These are phyloP conservation scores for Elsinoe ampelina DNA, from an alignment of 2,329 filamentous ascomycete genomes.

Conservation along the genomic window DNA sequence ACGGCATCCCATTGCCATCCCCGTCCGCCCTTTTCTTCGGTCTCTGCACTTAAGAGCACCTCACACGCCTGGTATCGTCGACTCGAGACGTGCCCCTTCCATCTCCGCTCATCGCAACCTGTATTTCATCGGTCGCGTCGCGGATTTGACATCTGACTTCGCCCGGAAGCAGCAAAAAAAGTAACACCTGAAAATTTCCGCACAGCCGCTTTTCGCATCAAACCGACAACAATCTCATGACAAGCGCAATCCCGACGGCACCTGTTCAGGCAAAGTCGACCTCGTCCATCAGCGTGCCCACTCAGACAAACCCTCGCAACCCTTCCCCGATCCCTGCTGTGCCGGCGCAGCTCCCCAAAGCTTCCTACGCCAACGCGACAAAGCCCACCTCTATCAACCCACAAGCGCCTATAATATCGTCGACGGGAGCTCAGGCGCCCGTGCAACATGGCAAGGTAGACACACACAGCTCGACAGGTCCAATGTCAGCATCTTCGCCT, in stretches of 20 bases:
- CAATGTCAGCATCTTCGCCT: conserved; percentile 13
- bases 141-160: conserved; percentile 15
- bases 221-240: conserved; percentile 44
- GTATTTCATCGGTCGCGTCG: background rate
- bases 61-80: background rate
- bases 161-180: conserved; percentile 10
- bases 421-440: conserved; percentile 39
- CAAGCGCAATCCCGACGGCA: conserved; percentile 47
- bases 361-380: conserved; percentile 55
- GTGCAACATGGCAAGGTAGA: conserved; percentile 48
- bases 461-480: conserved; percentile 33
- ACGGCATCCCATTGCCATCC: conserved; percentile 9
- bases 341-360: conserved; percentile 47
- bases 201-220: conserved; percentile 17
- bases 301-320: conserved; percentile 41
- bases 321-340: conserved; percentile 44
- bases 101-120: conserved; percentile 9
- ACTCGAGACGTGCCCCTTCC: conserved; percentile 5
- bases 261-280: conserved; percentile 39
- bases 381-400: conserved; percentile 30
- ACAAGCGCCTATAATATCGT: conserved; percentile 44
- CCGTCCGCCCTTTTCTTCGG: conserved; percentile 8
- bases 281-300: conserved; percentile 38
- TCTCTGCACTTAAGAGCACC: conserved; percentile 4
- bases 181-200: conserved; percentile 15